These are phyloP conservation scores for Yarrowia sp. DNA, from an alignment of 805 yeast species.

Conservation along the genomic window DNA sequence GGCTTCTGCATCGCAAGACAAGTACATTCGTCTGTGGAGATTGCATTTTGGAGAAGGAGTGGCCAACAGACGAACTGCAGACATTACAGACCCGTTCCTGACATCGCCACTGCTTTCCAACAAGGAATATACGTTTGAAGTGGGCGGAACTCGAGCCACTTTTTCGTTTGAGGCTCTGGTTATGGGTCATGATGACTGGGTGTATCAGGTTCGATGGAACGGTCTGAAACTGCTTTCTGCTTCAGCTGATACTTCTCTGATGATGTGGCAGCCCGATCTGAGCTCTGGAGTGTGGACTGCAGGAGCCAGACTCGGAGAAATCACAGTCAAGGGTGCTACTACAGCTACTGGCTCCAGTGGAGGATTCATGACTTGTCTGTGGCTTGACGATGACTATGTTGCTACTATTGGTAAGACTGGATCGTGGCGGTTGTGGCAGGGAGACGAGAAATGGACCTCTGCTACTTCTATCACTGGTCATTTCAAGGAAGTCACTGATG, in stretches of 20 bases:
- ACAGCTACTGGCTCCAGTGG: slow-evolving; percentile 96
- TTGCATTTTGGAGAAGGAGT: slow-evolving; percentile 49
- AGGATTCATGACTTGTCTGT: slow-evolving; percentile 71
- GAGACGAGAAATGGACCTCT: slow-evolving; percentile 51
- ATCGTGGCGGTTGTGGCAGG: slow-evolving; percentile 80
- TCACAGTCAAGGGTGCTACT: slow-evolving; percentile 94
- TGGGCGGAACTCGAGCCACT: slow-evolving; percentile 44
- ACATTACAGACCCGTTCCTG: slow-evolving; percentile 44
- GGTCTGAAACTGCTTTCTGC: slow-evolving; percentile 73
- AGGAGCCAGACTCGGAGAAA: slow-evolving; percentile 81
- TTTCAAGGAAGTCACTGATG: slow-evolving; percentile 72
- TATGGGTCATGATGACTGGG: slow-evolving; percentile 99
- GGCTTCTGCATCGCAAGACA: slow-evolving; percentile 92
- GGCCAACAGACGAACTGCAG: slow-evolving; percentile 57
- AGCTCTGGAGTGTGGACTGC: slow-evolving; percentile 92
- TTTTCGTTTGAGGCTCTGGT: slow-evolving; percentile 89
- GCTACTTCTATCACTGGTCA: slow-evolving; percentile 76
- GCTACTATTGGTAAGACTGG: slow-evolving; percentile 92
- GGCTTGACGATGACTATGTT: slow-evolving; percentile 63
- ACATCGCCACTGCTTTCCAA: slow-evolving; percentile 59
- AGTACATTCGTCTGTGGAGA: slow-evolving; percentile 91
- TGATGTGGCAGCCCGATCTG: slow-evolving; percentile 91
- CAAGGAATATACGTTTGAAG: slow-evolving; percentile 69
- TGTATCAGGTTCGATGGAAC: slow-evolving; percentile 79
- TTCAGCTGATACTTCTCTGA: slow-evolving; percentile 90